These are phyloP conservation scores for Sisymbrium irio DNA, from an alignment of 345 rosid genomes.

Conservation along the genomic window DNA sequence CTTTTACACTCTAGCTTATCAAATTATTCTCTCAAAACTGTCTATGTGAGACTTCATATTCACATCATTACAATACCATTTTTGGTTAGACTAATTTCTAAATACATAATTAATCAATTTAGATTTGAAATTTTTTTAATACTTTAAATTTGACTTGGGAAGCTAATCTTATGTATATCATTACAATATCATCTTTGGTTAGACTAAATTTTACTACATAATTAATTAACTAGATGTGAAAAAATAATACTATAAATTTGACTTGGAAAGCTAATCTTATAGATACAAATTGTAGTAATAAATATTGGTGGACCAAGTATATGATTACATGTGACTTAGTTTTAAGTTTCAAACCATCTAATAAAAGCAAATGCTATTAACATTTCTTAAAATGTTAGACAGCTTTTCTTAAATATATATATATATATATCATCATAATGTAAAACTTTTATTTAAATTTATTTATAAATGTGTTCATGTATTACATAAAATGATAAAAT, in stretches of 20 bases:
- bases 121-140: background rate
- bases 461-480: background rate
- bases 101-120: background rate
- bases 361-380: background rate
- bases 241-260: background rate
- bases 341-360: background rate
- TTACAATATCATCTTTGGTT: background rate
- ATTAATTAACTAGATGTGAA: too few relatives aligned
- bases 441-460: background rate
- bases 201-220: background rate
- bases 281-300: background rate
- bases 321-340: background rate
- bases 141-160: too few relatives aligned
- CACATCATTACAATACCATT: background rate
- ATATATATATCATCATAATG: background rate
- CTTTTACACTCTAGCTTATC: constrained; percentile 14
- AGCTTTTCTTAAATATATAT: background rate
- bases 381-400: background rate
- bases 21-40: background rate
- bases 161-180: too few relatives aligned
- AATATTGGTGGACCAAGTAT: background rate
- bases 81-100: background rate
- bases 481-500: background rate
- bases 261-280: background rate
- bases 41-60: constrained; percentile 6